Conservation (phyloP, 129 eudicot species). For the Flaveria bidentis region DNA sequence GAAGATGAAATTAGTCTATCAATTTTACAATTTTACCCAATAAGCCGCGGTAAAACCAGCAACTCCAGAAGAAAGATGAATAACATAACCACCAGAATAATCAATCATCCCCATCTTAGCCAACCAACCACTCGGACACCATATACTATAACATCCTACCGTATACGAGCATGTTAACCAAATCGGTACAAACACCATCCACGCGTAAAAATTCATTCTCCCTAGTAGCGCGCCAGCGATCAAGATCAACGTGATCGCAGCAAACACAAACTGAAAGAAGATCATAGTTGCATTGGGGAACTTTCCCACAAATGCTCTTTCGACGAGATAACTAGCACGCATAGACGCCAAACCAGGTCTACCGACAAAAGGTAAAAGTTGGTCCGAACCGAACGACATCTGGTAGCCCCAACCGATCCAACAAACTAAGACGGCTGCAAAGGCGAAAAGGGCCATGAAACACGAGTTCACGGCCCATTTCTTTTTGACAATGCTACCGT, state of each 20-base stretch:
- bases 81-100: constrained; percentile 77
- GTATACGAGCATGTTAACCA: constrained; percentile 77
- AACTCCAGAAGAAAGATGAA: constrained; percentile 79
- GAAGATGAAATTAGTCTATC: too few relatives aligned
- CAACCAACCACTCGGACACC: constrained; percentile 71
- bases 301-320: constrained; percentile 51
- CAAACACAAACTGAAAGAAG: constrained; percentile 79
- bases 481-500: constrained; percentile 83
- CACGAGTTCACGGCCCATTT: constrained; percentile 87
- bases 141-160: constrained; percentile 62
- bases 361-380: constrained; percentile 48
- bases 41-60: constrained; percentile 80
- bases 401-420: constrained; percentile 84
- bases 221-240: constrained; percentile 76
- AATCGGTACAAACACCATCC: constrained; percentile 82
- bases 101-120: constrained; percentile 61
- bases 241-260: constrained; percentile 76
- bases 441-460: constrained; percentile 83
- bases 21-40: constrained; percentile 48
- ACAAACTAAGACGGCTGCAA: constrained; percentile 67
- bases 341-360: constrained; percentile 42
- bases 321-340: constrained; percentile 42
- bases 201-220: constrained; percentile 71
- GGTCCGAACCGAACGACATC: constrained; percentile 54
- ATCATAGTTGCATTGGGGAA: constrained; percentile 77